These are phyloP conservation scores for Gossypium aridum DNA, from an alignment of 441 rosid genomes.

Conservation along the genomic window DNA sequence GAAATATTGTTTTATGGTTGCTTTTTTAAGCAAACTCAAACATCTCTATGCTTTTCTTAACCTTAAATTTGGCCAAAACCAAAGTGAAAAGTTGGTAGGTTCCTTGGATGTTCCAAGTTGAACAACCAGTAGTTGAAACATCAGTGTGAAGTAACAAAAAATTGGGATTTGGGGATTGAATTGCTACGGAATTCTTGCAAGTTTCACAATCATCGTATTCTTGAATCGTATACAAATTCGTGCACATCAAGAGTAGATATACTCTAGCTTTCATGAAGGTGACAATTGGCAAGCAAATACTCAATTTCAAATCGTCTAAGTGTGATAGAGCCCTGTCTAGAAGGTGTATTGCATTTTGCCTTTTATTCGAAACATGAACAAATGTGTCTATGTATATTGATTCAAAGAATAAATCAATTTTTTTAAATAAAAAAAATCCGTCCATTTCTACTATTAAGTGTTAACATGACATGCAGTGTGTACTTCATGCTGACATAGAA, in stretches of 20 bases:
- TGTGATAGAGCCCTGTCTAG: no score
- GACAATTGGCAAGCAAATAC: not conserved
- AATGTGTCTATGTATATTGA: no score
- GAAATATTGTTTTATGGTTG: not conserved
- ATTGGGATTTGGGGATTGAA: not conserved
- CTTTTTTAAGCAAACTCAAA: not conserved
- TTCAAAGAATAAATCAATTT: no score
- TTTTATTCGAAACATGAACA: no score
- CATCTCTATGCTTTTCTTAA: not conserved
- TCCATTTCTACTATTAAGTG: no score
- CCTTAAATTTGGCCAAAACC: not conserved
- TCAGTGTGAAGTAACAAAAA: constrained; percentile 4
- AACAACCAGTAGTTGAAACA: constrained; percentile 20
- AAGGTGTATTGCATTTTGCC: no score
- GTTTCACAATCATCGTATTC: not conserved
- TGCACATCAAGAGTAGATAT: not conserved
- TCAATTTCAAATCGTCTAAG: not conserved
- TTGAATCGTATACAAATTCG: not conserved
- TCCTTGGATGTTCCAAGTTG: constrained; percentile 12
- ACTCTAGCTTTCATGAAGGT: constrained; percentile 3
- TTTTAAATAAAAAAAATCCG: no score
- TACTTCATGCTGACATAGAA: no score
- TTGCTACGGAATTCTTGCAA: constrained; percentile 7
- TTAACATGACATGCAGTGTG: no score
- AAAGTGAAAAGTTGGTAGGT: not conserved